Evolutionary conservation across 768 basidiomycete species (phyloP).

Genomic region (Neoboletus magnificus): DNA sequence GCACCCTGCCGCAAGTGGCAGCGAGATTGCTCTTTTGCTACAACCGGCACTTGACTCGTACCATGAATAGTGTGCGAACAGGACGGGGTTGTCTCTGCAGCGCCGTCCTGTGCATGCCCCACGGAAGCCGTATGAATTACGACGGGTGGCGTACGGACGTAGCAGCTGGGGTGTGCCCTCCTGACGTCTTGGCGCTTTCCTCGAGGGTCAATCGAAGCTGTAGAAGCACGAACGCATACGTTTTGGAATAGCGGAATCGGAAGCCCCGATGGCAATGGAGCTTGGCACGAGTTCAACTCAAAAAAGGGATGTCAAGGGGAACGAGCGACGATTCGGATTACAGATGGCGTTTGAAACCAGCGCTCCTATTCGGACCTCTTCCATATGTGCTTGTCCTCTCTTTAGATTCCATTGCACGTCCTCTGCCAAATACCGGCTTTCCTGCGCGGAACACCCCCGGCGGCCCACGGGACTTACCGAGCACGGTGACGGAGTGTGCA

Average conservation of each 20-base stretch:
- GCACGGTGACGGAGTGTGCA: background rate
- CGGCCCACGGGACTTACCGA: constrained; percentile 24
- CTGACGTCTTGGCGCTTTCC: constrained; percentile 10
- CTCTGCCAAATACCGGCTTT: constrained; percentile 10
- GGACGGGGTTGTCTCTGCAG: background rate
- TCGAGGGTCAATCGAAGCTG: constrained; percentile 24
- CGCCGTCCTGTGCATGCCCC: constrained; percentile 10
- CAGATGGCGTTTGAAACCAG: constrained; percentile 12
- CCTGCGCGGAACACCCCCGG: constrained; percentile 13
- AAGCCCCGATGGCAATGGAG: constrained; percentile 28
- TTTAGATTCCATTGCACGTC: constrained; percentile 5
- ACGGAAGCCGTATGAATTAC: constrained; percentile 9
- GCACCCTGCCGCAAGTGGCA: constrained; percentile 5
- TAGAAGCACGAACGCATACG: constrained; percentile 6
- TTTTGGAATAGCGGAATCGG: constrained; percentile 26
- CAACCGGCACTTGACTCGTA: background rate
- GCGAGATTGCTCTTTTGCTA: constrained; percentile 2
- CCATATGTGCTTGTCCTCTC: constrained; percentile 18
- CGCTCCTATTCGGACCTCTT: constrained; percentile 11
- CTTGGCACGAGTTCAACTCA: constrained; percentile 20
- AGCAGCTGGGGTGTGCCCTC: background rate
- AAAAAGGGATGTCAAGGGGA: constrained; percentile 20
- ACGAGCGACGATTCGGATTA: constrained; percentile 7
- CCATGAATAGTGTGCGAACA: constrained; percentile 5
- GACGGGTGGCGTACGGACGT: constrained; percentile 10